phyloP scores from a whole-genome alignment of 306 rosid genomes.

The Castanospermum australe region DNA sequence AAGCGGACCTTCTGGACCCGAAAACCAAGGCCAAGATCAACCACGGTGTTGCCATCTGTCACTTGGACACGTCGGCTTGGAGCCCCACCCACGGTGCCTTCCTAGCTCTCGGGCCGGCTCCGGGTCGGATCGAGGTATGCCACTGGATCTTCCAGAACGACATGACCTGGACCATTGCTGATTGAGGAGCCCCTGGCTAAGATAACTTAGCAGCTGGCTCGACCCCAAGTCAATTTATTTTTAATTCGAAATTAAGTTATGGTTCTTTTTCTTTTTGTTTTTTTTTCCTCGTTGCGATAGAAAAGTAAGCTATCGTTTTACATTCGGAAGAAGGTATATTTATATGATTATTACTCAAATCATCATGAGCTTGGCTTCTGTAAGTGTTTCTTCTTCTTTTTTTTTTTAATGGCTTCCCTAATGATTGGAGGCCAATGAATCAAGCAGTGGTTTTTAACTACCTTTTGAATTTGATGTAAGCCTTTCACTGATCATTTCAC shows the following conservation, averaged over 20 bases:
- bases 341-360: conserved; percentile 32
- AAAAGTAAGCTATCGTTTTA: conserved; percentile 37
- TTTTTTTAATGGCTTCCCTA: conserved; percentile 14
- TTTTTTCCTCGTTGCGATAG: conserved; percentile 36
- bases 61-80: conserved; percentile 88
- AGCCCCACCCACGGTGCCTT: conserved; percentile 89
- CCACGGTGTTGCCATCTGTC: conserved; percentile 87
- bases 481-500: not conserved
- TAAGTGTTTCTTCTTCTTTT: not conserved
- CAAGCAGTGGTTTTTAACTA: conserved; percentile 1
- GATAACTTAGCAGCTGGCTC: conserved; percentile 47
- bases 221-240: conserved; percentile 19
- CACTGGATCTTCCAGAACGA: conserved; percentile 98
- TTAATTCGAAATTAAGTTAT: conserved; percentile 32
- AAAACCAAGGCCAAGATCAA: conserved; percentile 57
- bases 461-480: not conserved
- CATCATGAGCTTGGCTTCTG: conserved; percentile 19
- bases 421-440: conserved; percentile 38
- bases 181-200: conserved; percentile 47
- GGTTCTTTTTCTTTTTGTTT: conserved; percentile 13
- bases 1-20: conserved; percentile 81
- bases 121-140: conserved; percentile 92
- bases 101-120: conserved; percentile 69
- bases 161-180: conserved; percentile 82
- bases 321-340: conserved; percentile 40